Percentiles rank a stretch among this genome's conserved stretches.
These are phyloP conservation scores for Vigna mungo DNA, from an alignment of 306 rosid genomes.

Conservation along the genomic window DNA sequence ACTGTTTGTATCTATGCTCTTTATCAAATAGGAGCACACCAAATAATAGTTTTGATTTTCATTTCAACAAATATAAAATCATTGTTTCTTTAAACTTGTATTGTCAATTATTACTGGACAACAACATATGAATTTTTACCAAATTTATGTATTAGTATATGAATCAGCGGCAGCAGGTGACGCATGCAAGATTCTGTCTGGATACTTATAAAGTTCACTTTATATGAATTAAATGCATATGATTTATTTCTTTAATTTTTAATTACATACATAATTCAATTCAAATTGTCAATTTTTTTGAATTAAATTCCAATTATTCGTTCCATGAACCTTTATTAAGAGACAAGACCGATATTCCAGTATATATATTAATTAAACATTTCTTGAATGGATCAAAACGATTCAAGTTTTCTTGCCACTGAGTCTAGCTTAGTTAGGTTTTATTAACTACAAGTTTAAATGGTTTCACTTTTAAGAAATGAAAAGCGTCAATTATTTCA, in stretches of 20 bases:
- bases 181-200: too few species aligned
- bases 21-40: not conserved
- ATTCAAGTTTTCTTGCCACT: not conserved
- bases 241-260: too few species aligned
- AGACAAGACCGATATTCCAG: not conserved
- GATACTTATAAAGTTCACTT: too few species aligned
- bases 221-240: too few species aligned
- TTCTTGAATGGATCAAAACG: too few species aligned
- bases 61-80: too few species aligned
- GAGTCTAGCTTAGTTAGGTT: not conserved
- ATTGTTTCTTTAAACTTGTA: too few species aligned
- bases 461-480: not conserved
- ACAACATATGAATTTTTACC: too few species aligned
- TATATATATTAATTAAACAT: too few species aligned
- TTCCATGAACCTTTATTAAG: not conserved
- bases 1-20: constrained; percentile 32
- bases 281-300: not conserved
- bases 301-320: not conserved
- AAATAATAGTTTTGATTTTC: not conserved
- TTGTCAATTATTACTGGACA: too few species aligned
- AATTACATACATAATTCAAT: not conserved
- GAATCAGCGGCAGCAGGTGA: too few species aligned
- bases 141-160: too few species aligned
- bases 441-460: not conserved
- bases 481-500: not conserved